Evolutionary conservation across 2,329 filamentous ascomycete genomes (phyloP).

Genomic region (Calonectria multiphialidica): DNA sequence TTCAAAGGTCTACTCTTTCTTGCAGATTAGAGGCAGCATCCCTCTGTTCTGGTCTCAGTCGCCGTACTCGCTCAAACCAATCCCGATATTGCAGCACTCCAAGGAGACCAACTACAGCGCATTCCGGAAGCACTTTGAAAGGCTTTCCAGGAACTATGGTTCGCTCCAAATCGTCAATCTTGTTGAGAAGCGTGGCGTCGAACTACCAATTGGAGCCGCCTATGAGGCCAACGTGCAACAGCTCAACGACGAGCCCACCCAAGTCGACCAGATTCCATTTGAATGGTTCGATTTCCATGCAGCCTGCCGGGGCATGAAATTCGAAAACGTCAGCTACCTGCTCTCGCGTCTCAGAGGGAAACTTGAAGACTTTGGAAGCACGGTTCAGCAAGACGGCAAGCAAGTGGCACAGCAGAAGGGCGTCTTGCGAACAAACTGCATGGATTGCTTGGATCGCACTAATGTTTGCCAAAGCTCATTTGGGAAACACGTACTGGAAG

Average conservation of each 20-base stretch:
- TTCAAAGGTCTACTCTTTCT: slow-evolving; percentile 80
- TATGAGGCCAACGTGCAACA: slow-evolving; percentile 77
- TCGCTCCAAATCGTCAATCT: slow-evolving; percentile 83
- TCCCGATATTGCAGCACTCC: slow-evolving; percentile 85
- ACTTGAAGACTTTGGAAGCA: slow-evolving; percentile 80
- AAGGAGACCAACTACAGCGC: slow-evolving; percentile 82
- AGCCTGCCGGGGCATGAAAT: slow-evolving; percentile 95
- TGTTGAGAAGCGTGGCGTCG: slow-evolving; percentile 88
- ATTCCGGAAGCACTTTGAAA: slow-evolving; percentile 83
- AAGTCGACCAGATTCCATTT: slow-evolving; percentile 64
- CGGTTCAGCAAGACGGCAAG: slow-evolving; percentile 64
- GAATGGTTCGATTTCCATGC: slow-evolving; percentile 99
- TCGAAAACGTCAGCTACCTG: slow-evolving; percentile 90
- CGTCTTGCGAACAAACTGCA: slow-evolving; percentile 94
- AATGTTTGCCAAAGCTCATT: slow-evolving; percentile 97
- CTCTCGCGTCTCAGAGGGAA: slow-evolving; percentile 76
- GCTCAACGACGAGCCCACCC: slow-evolving; percentile 73
- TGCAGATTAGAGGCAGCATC: slow-evolving; percentile 91
- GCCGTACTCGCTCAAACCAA: slow-evolving; percentile 91
- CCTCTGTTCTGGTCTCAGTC: slow-evolving; percentile 96
- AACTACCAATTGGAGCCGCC: slow-evolving; percentile 81
- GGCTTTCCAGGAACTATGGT: slow-evolving; percentile 78
- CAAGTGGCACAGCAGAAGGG: slow-evolving; percentile 72
- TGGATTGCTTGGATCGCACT: slow-evolving; percentile 97
- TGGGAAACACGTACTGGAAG: slow-evolving; percentile 83